Base-by-base conservation (phyloP, 2,329 filamentous ascomycete species). In the Anthostomella pinea region DNA sequence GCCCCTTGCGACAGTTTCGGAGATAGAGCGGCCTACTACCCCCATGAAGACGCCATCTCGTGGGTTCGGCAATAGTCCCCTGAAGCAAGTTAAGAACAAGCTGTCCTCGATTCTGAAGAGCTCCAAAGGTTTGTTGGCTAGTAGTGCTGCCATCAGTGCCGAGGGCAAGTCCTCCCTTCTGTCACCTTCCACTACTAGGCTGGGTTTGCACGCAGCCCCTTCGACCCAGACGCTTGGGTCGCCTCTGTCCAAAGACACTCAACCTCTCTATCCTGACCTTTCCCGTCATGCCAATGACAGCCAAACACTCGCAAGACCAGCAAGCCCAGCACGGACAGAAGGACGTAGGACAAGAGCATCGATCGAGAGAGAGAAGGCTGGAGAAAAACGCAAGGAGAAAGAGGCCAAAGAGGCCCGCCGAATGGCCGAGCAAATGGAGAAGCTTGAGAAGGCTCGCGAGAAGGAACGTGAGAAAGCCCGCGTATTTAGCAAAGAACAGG, bases 81-180 rank as follows among this genome's bases (percentile, higher is more conserved):
- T 96, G 41, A 95, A 90, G 62, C 88, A 93, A 33, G 90, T 93
- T 18, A 97, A 95, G 67, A 87, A 86, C 56, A 94, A 89, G 59
- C 72, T 97, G 30, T 94, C 91, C 30, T 95, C 90, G 8, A 89
- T 95, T 41, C 71, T 96, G 52, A 90, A 89, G 63, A 86, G 83
- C 37, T 93, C 90, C 4, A 91, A 86, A 60, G 87, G 84, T 10
- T 77, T 96, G 31, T 83, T 96, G 45, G 87, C 84, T 13, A 94
- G 85, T 49, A 91, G 79, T 49, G 79, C 78, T 3, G 77, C 73
- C 11, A 65, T 77, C 23, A 82, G 77, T 49, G 78, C 78, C 0
- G 79, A 83, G 48, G 75, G 75, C 6, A 83, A 81, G 49, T 69
- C 71, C 0, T 73, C 71, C 3, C 56, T 80, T 6, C 54, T 79